A percentile compares a stretch with the other conserved stretches of the same genome.
These are phyloP conservation scores for Benincasa hispida DNA, from an alignment of 306 rosid species.

Conservation along the genomic window DNA sequence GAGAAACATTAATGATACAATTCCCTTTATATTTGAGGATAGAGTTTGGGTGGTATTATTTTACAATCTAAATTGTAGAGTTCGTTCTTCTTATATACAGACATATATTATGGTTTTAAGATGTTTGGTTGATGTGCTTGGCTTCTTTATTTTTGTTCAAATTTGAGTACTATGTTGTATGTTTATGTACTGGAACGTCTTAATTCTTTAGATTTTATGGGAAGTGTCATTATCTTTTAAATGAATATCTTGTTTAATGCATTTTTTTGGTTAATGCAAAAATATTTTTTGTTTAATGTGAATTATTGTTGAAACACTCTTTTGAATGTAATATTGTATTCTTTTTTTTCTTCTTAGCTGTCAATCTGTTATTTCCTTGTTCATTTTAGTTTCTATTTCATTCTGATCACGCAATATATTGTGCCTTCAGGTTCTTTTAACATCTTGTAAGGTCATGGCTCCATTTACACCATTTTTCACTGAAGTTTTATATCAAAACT, in stretches of 20 bases:
- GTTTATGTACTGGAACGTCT: background rate
- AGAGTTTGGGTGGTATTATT: background rate
- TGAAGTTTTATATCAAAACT: constrained; percentile 84
- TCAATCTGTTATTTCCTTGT: background rate
- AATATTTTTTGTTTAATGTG: background rate
- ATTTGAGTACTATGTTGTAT: background rate
- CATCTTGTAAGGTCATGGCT: constrained; percentile 95
- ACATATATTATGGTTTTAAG: background rate
- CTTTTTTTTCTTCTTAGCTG: background rate
- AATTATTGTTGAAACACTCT: background rate
- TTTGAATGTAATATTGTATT: background rate
- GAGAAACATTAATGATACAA: background rate
- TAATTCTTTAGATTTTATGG: background rate
- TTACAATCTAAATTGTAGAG: background rate
- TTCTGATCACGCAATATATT: background rate
- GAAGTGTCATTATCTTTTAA: background rate
- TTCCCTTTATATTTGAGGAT: background rate
- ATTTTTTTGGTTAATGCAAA: background rate
- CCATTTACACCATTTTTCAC: constrained; percentile 97
- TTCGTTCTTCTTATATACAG: background rate
- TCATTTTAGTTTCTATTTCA: background rate
- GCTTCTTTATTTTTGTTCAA: background rate
- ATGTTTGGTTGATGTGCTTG: background rate
- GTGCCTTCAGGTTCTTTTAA: constrained; percentile 61
- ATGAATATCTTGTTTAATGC: background rate